Percentiles rank a stretch among this genome's conserved stretches.
Evolutionary conservation across 2,329 filamentous ascomycete genomes (phyloP).

Genomic region (Didymella glomerata): DNA sequence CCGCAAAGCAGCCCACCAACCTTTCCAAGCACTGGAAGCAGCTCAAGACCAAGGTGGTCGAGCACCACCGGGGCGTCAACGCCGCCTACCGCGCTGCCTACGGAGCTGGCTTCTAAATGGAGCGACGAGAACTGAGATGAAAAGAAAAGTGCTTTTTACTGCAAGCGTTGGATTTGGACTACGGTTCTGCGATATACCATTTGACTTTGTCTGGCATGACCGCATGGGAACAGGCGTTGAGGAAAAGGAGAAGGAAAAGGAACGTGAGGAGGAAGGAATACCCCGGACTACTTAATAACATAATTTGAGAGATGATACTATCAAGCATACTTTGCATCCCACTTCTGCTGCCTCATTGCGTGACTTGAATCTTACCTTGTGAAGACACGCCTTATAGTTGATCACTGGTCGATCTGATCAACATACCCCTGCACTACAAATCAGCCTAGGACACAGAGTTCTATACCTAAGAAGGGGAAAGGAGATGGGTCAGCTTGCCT

Average conservation of each 20-base stretch:
- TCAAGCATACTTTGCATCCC: conserved; percentile 13
- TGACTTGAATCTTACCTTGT: conserved; percentile 12
- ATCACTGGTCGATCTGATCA: neutral
- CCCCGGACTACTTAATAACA: conserved; percentile 17
- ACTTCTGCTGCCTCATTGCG: neutral
- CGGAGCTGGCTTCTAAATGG: conserved; percentile 13
- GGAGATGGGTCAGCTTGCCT: conserved; percentile 19
- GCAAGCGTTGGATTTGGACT: conserved; percentile 24
- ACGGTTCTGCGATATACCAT: conserved; percentile 25
- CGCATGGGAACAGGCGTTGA: conserved; percentile 10
- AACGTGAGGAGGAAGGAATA: conserved; percentile 2
- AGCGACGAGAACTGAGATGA: conserved; percentile 2
- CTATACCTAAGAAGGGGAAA: conserved; percentile 18
- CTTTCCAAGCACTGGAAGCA: conserved; percentile 37
- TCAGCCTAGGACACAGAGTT: conserved; percentile 26
- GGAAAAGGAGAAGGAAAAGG: neutral
- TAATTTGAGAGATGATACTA: conserved; percentile 19
- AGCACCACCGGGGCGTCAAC: conserved; percentile 43
- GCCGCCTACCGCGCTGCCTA: conserved; percentile 32
- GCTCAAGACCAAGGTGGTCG: conserved; percentile 40
- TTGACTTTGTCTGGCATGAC: conserved; percentile 18
- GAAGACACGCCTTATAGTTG: neutral
- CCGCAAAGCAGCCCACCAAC: conserved; percentile 27
- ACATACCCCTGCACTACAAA: conserved; percentile 22
- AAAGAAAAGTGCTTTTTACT: conserved; percentile 19